These are phyloP conservation scores for Phytophthora litchii DNA, from an alignment of 352 stramenopile species.

Conservation along the genomic window DNA sequence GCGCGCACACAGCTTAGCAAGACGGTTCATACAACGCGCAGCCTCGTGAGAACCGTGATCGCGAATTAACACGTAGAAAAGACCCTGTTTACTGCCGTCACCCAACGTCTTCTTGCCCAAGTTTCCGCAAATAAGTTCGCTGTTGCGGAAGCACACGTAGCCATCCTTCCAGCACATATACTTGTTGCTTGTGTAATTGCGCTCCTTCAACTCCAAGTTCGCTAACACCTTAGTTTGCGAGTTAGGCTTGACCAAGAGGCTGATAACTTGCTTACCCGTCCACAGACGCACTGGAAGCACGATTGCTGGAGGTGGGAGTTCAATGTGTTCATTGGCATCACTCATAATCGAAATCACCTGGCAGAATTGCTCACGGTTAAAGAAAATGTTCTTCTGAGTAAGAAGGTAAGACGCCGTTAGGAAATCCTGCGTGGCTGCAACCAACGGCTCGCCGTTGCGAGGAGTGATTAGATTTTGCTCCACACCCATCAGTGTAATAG, in stretches of 20 bases:
- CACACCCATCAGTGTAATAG: constrained; percentile 97
- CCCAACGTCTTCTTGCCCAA: constrained; percentile 99
- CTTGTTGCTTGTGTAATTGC: constrained; percentile 95
- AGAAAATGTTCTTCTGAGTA: constrained; percentile 99
- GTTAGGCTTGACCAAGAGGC: constrained; percentile 90
- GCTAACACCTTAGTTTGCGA: constrained; percentile 76
- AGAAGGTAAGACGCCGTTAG: constrained; percentile 98
- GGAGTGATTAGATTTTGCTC: constrained; percentile 98
- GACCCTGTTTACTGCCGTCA: constrained; percentile 97
- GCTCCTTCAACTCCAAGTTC: constrained; percentile 93
- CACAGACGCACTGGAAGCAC: constrained; percentile 89
- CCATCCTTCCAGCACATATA: constrained; percentile 99
- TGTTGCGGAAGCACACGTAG: constrained; percentile 97
- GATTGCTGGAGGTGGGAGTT: constrained; percentile 79
- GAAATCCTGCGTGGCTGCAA: constrained; percentile 99
- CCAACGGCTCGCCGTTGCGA: constrained; percentile 97
- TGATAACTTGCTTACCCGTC: constrained; percentile 99
- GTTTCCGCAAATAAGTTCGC: constrained; percentile 98
- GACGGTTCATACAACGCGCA: constrained; percentile 97
- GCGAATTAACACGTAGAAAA: constrained; percentile 98
- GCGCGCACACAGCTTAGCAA: constrained; percentile 97
- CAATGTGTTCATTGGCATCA: constrained; percentile 95
- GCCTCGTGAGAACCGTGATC: constrained; percentile 94
- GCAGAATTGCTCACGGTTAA: constrained; percentile 97
- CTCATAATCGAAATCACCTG: constrained; percentile 95